Percentiles rank a stretch among this genome's conserved stretches.
These are phyloP conservation scores for Fusarium chuoi DNA, from an alignment of 2,329 filamentous ascomycete species.

Conservation along the genomic window DNA sequence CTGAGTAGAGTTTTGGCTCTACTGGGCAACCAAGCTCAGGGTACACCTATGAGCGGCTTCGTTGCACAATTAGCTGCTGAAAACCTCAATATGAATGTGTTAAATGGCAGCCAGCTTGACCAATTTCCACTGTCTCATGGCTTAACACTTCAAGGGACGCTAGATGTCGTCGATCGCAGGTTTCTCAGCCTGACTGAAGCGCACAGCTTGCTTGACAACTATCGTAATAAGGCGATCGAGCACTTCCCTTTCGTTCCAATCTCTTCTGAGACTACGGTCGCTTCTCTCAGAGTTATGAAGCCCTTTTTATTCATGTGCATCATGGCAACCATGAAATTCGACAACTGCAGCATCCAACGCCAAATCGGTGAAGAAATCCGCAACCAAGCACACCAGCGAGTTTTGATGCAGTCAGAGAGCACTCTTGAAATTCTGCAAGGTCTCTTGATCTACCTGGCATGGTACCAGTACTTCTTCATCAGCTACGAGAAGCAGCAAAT, in stretches of 20 bases:
- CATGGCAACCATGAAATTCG: slow-evolving; percentile 10
- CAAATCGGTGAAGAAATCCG: slow-evolving; percentile 4
- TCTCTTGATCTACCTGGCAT: slow-evolving; percentile 1
- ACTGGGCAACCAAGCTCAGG: background rate
- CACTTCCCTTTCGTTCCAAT: slow-evolving; percentile 12
- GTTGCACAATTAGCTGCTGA: background rate
- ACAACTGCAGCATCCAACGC: slow-evolving; percentile 7
- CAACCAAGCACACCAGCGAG: slow-evolving; percentile 3
- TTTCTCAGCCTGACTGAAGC: background rate
- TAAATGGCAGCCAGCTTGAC: accelerated
- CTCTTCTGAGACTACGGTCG: background rate
- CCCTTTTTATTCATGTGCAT: slow-evolving; percentile 16
- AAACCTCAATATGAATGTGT: background rate
- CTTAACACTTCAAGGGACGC: background rate
- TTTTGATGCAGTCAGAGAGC: slow-evolving; percentile 13
- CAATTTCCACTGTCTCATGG: background rate
- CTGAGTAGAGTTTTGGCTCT: slow-evolving; percentile 3
- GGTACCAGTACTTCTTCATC: slow-evolving; percentile 23
- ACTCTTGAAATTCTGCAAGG: slow-evolving; percentile 11
- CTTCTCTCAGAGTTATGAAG: background rate
- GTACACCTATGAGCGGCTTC: slow-evolving; percentile 1
- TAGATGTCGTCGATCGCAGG: background rate
- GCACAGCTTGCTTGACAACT: background rate
- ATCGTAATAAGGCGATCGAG: background rate
- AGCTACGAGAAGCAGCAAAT: slow-evolving; percentile 15